A percentile compares a stretch with the other conserved stretches of the same genome.
phyloP scores from a whole-genome alignment of 1,284 basidiomycete species.

The Sporisorium exsertum region DNA sequence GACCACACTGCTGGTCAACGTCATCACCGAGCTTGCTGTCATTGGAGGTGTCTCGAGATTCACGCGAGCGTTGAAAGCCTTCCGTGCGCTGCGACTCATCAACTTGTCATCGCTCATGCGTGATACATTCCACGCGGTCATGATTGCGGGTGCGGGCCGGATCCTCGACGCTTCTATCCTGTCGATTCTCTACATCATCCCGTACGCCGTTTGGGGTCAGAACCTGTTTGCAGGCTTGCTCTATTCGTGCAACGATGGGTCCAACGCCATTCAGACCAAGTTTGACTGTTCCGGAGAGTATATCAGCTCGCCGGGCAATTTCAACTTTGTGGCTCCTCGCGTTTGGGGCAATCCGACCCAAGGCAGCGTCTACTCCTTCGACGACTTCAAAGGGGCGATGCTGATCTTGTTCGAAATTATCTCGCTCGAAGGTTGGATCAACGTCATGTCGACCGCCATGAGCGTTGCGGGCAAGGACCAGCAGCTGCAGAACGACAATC shows the following conservation, averaged over 20 bases:
- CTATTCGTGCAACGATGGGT: conserved; percentile 84
- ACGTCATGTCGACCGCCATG: conserved; percentile 87
- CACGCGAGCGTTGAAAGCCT: conserved; percentile 87
- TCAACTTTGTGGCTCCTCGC: conserved; percentile 81
- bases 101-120: conserved; percentile 79
- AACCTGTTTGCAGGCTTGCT: conserved; percentile 91
- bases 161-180: conserved; percentile 91
- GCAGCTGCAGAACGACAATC: conserved; percentile 61
- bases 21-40: conserved; percentile 81
- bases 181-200: conserved; percentile 93
- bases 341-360: conserved; percentile 88
- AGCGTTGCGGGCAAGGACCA: conserved; percentile 77
- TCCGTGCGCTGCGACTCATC: conserved; percentile 88
- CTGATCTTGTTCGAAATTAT: conserved; percentile 97
- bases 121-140: conserved; percentile 88
- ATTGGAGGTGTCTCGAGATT: conserved; percentile 80
- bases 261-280: conserved; percentile 73
- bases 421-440: conserved; percentile 92
- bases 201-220: conserved; percentile 95
- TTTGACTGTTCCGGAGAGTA: conserved; percentile 83
- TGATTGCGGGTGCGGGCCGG: conserved; percentile 86
- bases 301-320: conserved; percentile 71
- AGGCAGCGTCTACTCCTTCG: conserved; percentile 89
- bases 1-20: conserved; percentile 83
- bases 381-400: conserved; percentile 85